phyloP scores from a whole-genome alignment of 441 rosid genomes.

The Populus hybrid region DNA sequence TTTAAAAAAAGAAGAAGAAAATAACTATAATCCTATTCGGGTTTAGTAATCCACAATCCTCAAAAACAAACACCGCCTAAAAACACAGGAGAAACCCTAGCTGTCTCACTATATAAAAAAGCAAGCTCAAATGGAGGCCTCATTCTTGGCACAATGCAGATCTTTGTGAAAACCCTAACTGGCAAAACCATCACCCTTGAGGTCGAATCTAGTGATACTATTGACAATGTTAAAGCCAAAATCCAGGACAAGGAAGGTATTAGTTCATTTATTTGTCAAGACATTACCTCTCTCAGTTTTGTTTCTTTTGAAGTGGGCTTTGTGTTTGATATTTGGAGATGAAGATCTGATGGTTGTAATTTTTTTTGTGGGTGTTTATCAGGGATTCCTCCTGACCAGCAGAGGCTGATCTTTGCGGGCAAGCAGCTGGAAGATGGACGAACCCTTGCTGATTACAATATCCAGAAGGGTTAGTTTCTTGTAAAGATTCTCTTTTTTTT shows the following conservation, averaged over 20 bases:
- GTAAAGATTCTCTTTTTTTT: not conserved
- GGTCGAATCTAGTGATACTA: too few species aligned
- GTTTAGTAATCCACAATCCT: not conserved
- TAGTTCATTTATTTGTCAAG: too few species aligned
- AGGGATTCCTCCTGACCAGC: conserved; percentile 61
- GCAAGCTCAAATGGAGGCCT: not conserved
- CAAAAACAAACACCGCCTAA: not conserved
- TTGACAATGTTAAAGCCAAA: too few species aligned
- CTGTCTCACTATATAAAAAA: not conserved
- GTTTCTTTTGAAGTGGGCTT: too few species aligned
- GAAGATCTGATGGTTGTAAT: too few species aligned
- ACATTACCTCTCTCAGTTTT: too few species aligned
- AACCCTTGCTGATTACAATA: conserved; percentile 11
- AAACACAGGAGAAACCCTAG: not conserved
- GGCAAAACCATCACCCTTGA: conserved; percentile 55
- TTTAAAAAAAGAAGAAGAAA: not conserved
- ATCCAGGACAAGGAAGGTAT: too few species aligned
- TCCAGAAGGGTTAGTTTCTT: too few species aligned
- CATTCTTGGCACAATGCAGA: conserved; percentile 43
- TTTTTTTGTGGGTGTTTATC: too few species aligned
- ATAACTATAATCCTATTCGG: not conserved
- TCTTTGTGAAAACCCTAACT: conserved; percentile 82
- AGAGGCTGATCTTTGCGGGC: conserved; percentile 60
- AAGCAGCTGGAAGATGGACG: conserved; percentile 73
- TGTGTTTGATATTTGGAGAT: too few species aligned